Conservation (phyloP, 148 eudicot species). For the Silene conica region DNA sequence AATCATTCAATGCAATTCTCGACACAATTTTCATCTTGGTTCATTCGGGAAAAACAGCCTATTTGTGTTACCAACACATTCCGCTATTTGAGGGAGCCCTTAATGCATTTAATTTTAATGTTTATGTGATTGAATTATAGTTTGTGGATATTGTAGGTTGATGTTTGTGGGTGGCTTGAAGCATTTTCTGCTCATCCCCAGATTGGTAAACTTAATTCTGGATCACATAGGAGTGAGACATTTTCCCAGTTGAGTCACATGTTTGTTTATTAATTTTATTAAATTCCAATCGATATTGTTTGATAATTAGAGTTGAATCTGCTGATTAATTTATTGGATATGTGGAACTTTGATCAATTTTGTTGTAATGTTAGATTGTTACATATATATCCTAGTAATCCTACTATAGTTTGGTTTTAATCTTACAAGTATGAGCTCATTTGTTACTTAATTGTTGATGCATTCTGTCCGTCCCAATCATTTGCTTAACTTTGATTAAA, state of each 20-base stretch:
- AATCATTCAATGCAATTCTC: too few relatives aligned
- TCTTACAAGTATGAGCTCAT: not conserved
- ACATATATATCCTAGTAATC: not conserved
- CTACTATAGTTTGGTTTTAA: not conserved
- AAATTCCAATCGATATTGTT: not conserved
- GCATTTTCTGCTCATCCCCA: constrained; percentile 86
- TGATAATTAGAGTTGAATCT: not conserved
- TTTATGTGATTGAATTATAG: not conserved
- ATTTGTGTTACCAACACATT: too few relatives aligned
- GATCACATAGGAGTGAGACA: constrained; percentile 40
- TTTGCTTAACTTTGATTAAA: too few relatives aligned
- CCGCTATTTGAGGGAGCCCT: too few relatives aligned
- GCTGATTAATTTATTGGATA: not conserved
- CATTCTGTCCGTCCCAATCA: too few relatives aligned
- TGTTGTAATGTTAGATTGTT: not conserved
- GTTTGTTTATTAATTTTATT: not conserved
- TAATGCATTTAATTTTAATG: not conserved
- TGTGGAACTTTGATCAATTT: not conserved
- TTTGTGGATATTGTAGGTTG: constrained; percentile 44
- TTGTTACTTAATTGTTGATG: not conserved
- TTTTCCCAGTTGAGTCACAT: constrained; percentile 60
- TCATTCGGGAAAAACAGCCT: too few relatives aligned
- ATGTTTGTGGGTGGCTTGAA: constrained; percentile 91
- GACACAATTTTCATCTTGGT: too few relatives aligned
- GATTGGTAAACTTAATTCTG: constrained; percentile 56